Conservation (phyloP, 1,284 basidiomycete species). For the Leccinum insigne region DNA sequence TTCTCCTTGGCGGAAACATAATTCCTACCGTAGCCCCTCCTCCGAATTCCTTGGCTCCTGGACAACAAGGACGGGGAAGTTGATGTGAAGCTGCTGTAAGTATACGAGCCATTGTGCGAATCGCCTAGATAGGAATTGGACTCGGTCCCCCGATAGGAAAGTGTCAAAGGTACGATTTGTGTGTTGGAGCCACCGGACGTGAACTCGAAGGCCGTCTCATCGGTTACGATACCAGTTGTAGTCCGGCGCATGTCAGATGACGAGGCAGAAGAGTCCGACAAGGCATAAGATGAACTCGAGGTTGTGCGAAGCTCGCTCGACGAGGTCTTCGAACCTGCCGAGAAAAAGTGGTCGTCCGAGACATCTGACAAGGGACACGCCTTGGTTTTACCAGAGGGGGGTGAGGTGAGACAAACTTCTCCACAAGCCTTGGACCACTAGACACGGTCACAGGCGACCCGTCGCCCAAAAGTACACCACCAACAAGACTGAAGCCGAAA, state of each 20-base stretch:
- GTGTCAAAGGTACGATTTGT: too few species aligned
- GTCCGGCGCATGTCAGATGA: constrained; percentile 29
- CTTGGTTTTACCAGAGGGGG: constrained; percentile 50
- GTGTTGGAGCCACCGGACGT: constrained; percentile 43
- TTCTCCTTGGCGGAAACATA: constrained; percentile 59
- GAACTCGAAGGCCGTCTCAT: constrained; percentile 40
- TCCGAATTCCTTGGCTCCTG: constrained; percentile 57
- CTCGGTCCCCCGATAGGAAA: constrained; percentile 18
- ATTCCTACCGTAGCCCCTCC: constrained; percentile 46
- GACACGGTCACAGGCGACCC: constrained; percentile 52
- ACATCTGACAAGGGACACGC: constrained; percentile 37
- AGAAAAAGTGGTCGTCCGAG: too few species aligned
- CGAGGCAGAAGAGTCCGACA: too few species aligned
- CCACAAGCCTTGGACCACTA: constrained; percentile 45
- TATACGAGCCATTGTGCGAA: constrained; percentile 47
- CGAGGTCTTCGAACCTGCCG: too few species aligned
- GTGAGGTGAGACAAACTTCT: constrained; percentile 60
- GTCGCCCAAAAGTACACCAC: constrained; percentile 40
- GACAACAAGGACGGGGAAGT: constrained; percentile 44
- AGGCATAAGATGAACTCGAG: too few species aligned
- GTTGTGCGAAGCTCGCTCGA: too few species aligned
- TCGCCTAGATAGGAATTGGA: constrained; percentile 59
- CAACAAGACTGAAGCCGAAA: constrained; percentile 42
- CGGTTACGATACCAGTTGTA: constrained; percentile 34
- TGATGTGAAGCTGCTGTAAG: constrained; percentile 31